Evolutionary conservation across 805 yeast species (phyloP), one percentile per base, ranked within the genome.

Genomic region (Zygoascus tannicola): DNA sequence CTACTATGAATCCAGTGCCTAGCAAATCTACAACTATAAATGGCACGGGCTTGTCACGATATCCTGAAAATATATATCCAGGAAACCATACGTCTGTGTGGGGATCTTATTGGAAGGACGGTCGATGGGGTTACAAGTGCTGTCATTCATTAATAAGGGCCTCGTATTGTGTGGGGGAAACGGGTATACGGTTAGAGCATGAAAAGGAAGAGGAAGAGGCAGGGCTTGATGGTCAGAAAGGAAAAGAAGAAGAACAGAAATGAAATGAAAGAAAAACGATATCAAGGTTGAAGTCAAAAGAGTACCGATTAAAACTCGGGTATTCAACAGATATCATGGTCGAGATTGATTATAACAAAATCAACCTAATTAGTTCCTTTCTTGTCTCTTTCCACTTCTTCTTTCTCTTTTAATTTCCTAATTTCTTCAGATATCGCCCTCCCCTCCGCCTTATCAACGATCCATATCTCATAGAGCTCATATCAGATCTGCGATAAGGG

Each of bases 101-200:
- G 66, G 75, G 75, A 0, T 68, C 73, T n/a, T 70, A 56, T 46
- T 71, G 65, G 58, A 38, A 53, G 4, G 56, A 61, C 30, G 69
- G 69, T 2, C 53, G 56, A 39, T 71, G 75, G 75, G 75, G 75
- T 5, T 70, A 58, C 46, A 49, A 50, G 3, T 70, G 75, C 43
- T 70, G 75, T 43, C 61, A 65, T 40, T 60, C 63, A 10, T 38
- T 62, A 3, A 54, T 55, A 4, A 58, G 56, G 39, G 54, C 60
- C 22, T 57, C 67, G 4, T 52, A 63, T 21, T 71, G 75, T 48
- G 51, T 59, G 5, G 62, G 64, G n/a, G 15, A 14, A 7, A 33
- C 7, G n/a, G 35, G 30, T 8, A 26, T 26, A 7, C 7, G 35
- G 35, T 15, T n/a, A 7, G 35, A 33, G 35, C 7, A n/a, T 7